A percentile compares a stretch with the other conserved stretches of the same genome.
phyloP scores from a whole-genome alignment of 148 eudicot genomes.

The Fagopyrum tataricum region DNA sequence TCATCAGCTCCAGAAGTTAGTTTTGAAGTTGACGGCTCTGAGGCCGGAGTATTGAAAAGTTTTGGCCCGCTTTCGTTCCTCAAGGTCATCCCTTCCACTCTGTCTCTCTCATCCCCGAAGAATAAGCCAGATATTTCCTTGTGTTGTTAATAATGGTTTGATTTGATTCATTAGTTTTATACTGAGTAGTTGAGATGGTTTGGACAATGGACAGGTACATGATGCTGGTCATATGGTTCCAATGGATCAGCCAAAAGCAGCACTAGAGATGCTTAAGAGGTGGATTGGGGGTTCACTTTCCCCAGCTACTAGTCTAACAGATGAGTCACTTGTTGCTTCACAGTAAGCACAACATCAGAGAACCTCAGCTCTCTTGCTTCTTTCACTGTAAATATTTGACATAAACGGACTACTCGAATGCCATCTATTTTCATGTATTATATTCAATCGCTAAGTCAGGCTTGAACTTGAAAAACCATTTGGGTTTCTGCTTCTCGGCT shows the following conservation, averaged over 20 bases:
- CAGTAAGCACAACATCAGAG: conserved; percentile 5
- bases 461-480: background rate
- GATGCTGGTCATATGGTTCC: conserved; percentile 99
- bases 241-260: conserved; percentile 89
- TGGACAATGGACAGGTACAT: conserved; percentile 45
- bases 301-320: background rate
- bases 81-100: conserved; percentile 38
- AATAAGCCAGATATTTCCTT: background rate
- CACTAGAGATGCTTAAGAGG: conserved; percentile 72
- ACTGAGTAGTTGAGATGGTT: background rate
- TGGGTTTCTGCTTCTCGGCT: background rate
- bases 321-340: conserved; percentile 7
- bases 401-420: background rate
- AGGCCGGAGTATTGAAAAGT: conserved; percentile 63
- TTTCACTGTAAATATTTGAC: background rate
- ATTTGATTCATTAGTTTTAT: background rate
- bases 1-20: conserved; percentile 47
- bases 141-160: background rate
- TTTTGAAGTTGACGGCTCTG: conserved; percentile 69
- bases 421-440: background rate
- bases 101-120: background rate
- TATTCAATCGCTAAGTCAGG: background rate
- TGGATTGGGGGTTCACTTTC: conserved; percentile 49
- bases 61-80: conserved; percentile 76
- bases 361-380: background rate